Conservation (phyloP, 352 stramenopile genomes). For the Pythium vanterpoolii region DNA sequence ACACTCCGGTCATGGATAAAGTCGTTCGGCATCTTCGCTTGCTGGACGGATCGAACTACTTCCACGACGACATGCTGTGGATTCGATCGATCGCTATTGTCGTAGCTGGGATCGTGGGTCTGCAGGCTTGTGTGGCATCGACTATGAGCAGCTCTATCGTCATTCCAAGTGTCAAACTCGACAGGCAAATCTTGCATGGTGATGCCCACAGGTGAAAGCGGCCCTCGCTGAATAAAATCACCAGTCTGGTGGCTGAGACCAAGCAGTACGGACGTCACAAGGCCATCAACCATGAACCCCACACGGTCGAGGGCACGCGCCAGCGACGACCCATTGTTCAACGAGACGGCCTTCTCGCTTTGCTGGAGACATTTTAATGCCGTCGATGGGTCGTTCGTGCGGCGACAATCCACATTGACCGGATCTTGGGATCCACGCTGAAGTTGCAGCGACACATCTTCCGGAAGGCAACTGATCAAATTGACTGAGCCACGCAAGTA, state of each 20-base stretch:
- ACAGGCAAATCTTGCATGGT: background rate
- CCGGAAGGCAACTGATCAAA: conserved; percentile 7
- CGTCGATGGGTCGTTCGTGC: background rate
- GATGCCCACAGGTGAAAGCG: background rate
- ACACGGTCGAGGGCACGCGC: background rate
- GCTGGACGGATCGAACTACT: conserved; percentile 1
- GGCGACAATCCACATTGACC: background rate
- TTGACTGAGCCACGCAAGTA: conserved; percentile 34
- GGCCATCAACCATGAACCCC: conserved; percentile 1
- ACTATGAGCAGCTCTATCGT: background rate
- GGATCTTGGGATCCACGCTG: background rate
- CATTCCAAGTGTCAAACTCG: background rate
- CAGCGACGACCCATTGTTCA: background rate
- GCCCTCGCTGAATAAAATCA: background rate
- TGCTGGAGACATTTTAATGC: background rate
- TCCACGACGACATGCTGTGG: conserved; percentile 4
- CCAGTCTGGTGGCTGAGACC: background rate
- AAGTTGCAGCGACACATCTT: background rate
- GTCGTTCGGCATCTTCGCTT: conserved; percentile 18
- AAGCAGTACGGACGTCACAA: background rate
- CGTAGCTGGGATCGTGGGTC: background rate
- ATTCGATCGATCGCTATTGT: no score
- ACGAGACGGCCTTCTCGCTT: background rate
- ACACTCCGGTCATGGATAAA: conserved; percentile 12
- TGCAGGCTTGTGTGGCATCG: background rate